A percentile compares a stretch with the other conserved stretches of the same genome.
These are phyloP conservation scores for Calonectria crousiana DNA, from an alignment of 2,329 filamentous ascomycete species.

Conservation along the genomic window DNA sequence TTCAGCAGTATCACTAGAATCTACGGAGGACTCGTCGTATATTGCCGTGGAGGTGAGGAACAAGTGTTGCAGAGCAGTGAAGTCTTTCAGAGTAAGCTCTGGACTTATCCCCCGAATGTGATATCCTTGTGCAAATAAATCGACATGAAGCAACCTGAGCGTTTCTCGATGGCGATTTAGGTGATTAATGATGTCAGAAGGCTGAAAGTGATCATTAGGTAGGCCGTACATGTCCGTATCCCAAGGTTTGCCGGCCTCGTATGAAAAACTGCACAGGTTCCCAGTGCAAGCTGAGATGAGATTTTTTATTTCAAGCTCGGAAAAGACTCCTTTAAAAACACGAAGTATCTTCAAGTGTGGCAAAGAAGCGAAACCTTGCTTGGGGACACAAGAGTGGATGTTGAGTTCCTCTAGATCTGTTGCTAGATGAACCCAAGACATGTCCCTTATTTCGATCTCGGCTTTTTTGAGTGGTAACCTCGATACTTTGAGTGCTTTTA, in stretches of 20 bases:
- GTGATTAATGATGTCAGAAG: constrained; percentile 6
- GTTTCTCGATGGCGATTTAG: neutral
- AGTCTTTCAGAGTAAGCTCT: constrained; percentile 5
- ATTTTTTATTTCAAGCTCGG: neutral
- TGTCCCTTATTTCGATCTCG: neutral
- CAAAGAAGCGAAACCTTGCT: neutral
- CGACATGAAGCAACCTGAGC: constrained; percentile 10
- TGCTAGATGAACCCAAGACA: neutral
- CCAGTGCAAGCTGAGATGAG: constrained; percentile 7
- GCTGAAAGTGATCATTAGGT: constrained; percentile 10
- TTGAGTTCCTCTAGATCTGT: constrained; percentile 16
- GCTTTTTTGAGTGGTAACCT: constrained; percentile 11
- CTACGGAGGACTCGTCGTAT: neutral
- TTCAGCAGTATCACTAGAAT: neutral
- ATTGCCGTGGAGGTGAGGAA: constrained; percentile 13
- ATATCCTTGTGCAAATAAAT: constrained; percentile 6
- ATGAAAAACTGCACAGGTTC: constrained; percentile 5
- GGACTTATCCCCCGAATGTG: neutral
- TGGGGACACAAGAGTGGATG: neutral
- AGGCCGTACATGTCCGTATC: neutral
- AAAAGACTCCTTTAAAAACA: neutral
- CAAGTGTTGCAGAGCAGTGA: constrained; percentile 16
- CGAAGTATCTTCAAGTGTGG: constrained; percentile 11
- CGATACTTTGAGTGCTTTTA: constrained; percentile 1
- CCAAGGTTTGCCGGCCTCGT: constrained; percentile 12